Base-by-base conservation (phyloP, 1,284 basidiomycete genomes). In the Irpex sp. region DNA sequence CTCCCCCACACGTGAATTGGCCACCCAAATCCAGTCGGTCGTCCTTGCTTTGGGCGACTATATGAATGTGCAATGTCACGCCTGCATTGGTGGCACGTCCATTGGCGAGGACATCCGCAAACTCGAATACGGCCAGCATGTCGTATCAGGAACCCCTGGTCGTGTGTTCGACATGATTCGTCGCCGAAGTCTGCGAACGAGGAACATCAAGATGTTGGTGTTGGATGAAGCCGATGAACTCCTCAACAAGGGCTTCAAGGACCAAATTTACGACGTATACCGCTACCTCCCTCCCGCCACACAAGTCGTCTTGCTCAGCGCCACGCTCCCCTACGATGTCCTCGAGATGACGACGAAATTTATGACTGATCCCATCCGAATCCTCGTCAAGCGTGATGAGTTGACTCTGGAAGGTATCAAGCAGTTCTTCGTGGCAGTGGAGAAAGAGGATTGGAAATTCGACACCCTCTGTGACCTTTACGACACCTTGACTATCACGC, bases 361-460 rank as follows among this genome's bases (percentile, higher is more conserved):
- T 82, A 99, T 99, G 97, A 98, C 94, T 56, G 96, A 99, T 74
- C 95, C 94, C 21, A 93, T 99, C 69, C 91, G 96, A 59, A 98
- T 99, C 72, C 89, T 99, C 65, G 97, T 99, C 75, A 98, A 99
- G 82, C 95, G 96, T 88, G 97, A 99, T 74, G 97, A 99, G 77
- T 84, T 99, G 81, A 99, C 97, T 56, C 83, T 99, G 60, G 97
- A 99, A 75, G 96, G 97, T 23, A 99, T 99, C 82, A 99, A 98
- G 76, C 97, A 99, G 74, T 99, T 99, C 83, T 99, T 98, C 77
- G 95, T 99, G 52, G 96, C 96, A 33, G 96, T 99, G 61, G 97
- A 99, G 78, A 98, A 98, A 81, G 97, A 99, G 76, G 97, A 99
- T 71, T 99, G 96, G 96, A 99, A 99, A 75, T 96, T 98, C 70